Conservation (phyloP, 2,329 filamentous ascomycete species). For the Basipetospora chlamydospora region DNA sequence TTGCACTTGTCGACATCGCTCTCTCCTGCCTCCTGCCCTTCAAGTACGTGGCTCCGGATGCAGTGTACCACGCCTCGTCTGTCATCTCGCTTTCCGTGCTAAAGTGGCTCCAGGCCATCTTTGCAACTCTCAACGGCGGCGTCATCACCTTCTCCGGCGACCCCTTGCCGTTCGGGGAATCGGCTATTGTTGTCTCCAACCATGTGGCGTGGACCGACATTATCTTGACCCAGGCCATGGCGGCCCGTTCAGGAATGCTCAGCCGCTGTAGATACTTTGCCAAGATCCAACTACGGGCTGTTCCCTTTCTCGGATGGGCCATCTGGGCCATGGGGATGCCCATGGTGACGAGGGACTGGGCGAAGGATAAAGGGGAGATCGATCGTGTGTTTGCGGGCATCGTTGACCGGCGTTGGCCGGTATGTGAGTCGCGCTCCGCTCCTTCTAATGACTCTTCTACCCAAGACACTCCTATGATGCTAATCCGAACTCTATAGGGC, state of each 20-base stretch:
- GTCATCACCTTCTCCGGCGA: conserved; percentile 38
- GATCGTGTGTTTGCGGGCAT: conserved; percentile 42
- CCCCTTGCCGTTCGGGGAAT: conserved; percentile 35
- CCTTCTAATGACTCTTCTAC: no score
- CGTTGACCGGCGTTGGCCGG: conserved; percentile 35
- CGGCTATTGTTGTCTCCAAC: conserved; percentile 44
- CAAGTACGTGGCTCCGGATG: conserved; percentile 29
- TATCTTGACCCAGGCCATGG: conserved; percentile 47
- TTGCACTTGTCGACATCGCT: conserved; percentile 35
- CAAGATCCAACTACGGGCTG: conserved; percentile 41
- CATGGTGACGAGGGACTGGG: conserved; percentile 45
- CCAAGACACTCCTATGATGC: no score
- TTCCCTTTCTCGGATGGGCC: conserved; percentile 49
- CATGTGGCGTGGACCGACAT: conserved; percentile 50
- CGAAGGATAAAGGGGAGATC: conserved; percentile 39
- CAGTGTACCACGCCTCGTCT: conserved; percentile 40
- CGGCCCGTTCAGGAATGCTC: conserved; percentile 39
- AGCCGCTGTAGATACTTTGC: conserved; percentile 48
- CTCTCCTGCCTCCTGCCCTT: conserved; percentile 34
- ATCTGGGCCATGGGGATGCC: conserved; percentile 53
- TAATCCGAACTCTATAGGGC: conserved; percentile 26
- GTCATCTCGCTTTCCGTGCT: conserved; percentile 38
- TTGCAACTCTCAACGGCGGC: conserved; percentile 37
- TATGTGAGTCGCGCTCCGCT: conserved; percentile 31
- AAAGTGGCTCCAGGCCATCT: conserved; percentile 42